Conservation (phyloP, 2,329 filamentous ascomycete species). For the Esteya vermicola region DNA sequence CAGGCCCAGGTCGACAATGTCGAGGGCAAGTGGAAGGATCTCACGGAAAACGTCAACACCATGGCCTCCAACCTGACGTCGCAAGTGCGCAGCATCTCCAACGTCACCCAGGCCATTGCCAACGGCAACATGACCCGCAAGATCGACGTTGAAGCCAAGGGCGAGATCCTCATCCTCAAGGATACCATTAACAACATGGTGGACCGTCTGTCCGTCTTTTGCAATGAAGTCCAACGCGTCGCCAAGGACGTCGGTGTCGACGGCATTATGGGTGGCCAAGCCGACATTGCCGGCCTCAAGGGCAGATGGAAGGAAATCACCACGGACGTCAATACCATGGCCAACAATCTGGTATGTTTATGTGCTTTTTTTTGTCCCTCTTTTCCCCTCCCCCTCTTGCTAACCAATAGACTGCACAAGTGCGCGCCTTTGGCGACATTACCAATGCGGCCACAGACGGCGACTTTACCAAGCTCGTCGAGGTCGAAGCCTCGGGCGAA, state of each 20-base stretch:
- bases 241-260: constrained; percentile 95
- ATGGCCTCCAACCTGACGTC: constrained; percentile 56
- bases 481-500: constrained; percentile 91
- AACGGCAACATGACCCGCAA: constrained; percentile 93
- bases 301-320: constrained; percentile 98
- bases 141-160: constrained; percentile 88
- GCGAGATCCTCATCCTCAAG: constrained; percentile 86
- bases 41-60: constrained; percentile 80
- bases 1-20: constrained; percentile 91
- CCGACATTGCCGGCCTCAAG: constrained; percentile 82
- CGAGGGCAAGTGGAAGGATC: constrained; percentile 94
- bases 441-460: constrained; percentile 96
- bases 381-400: constrained; percentile 9
- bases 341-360: constrained; percentile 41
- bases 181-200: constrained; percentile 99
- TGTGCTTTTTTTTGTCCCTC: background rate
- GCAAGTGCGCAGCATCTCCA: constrained; percentile 81
- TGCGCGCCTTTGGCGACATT: constrained; percentile 94
- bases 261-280: constrained; percentile 96
- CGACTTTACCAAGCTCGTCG: constrained; percentile 93
- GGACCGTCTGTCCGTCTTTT: constrained; percentile 86
- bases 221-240: constrained; percentile 87
- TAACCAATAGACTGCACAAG: constrained; percentile 69
- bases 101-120: constrained; percentile 87
- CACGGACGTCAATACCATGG: constrained; percentile 91